Conservation (phyloP, 768 basidiomycete species). For the Lyophyllum decastes region DNA sequence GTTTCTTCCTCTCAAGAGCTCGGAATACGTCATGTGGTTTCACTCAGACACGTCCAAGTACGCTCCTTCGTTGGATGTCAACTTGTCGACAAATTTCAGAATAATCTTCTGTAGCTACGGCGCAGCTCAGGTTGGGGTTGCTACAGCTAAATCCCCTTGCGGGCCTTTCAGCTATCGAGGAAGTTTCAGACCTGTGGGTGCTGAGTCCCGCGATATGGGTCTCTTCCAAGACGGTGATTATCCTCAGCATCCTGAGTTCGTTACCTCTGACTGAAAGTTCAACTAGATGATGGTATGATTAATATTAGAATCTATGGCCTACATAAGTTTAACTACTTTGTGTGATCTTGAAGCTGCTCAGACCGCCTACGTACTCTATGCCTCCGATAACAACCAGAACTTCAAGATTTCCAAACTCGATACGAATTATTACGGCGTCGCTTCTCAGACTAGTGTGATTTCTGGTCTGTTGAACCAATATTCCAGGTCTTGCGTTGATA, state of each 20-base stretch:
- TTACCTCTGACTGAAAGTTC: background rate
- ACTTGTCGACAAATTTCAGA: background rate
- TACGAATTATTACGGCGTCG: slow-evolving; percentile 59
- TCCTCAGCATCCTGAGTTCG: background rate
- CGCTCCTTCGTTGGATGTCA: slow-evolving; percentile 11
- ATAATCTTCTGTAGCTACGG: slow-evolving; percentile 46
- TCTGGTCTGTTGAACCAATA: slow-evolving; percentile 31
- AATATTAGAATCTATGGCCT: background rate
- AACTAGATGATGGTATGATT: slow-evolving; percentile 40
- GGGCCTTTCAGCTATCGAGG: slow-evolving; percentile 59
- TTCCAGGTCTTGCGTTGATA: background rate
- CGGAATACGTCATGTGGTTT: slow-evolving; percentile 74
- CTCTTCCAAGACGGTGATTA: slow-evolving; percentile 47
- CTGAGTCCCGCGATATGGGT: slow-evolving; percentile 61
- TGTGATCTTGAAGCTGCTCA: slow-evolving; percentile 33
- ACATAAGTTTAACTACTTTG: background rate
- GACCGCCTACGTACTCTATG: slow-evolving; percentile 61
- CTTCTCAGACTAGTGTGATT: slow-evolving; percentile 44
- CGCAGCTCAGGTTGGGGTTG: slow-evolving; percentile 64
- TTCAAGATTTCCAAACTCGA: slow-evolving; percentile 65
- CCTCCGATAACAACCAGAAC: slow-evolving; percentile 69
- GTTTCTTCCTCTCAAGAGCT: slow-evolving; percentile 36
- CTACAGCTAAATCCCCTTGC: slow-evolving; percentile 57
- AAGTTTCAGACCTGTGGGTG: slow-evolving; percentile 58
- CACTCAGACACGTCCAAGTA: slow-evolving; percentile 64